These are phyloP conservation scores for Hirschioporus abietinus DNA, from an alignment of 768 basidiomycete species.

Conservation along the genomic window DNA sequence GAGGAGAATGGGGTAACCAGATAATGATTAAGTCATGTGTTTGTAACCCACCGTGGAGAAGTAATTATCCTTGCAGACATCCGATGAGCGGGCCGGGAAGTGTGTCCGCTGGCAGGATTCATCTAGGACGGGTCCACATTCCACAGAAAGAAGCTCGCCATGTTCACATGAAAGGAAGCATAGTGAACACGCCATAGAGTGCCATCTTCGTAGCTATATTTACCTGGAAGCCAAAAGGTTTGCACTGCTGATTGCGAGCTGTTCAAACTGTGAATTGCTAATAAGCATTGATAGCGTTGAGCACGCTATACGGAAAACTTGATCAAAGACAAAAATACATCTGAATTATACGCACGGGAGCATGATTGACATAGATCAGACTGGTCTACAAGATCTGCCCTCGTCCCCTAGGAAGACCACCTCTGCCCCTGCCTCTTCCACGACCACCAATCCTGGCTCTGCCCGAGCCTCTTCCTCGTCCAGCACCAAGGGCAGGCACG, in stretches of 20 bases:
- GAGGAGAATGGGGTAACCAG: neutral
- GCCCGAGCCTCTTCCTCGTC: neutral
- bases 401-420: too few species aligned
- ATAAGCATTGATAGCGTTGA: neutral
- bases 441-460: neutral
- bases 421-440: neutral
- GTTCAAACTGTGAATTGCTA: neutral
- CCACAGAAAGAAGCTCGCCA: too few species aligned
- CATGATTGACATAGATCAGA: neutral
- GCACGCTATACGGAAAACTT: neutral
- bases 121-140: too few species aligned
- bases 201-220: neutral
- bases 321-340: neutral
- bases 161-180: neutral
- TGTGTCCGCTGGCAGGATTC: neutral
- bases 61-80: neutral
- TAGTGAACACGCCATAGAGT: neutral
- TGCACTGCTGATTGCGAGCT: too few species aligned
- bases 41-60: neutral
- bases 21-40: neutral
- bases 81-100: neutral
- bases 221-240: too few species aligned
- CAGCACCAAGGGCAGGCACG: neutral
- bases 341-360: neutral
- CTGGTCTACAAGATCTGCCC: neutral